These are phyloP conservation scores for Phytophthora meadii DNA, from an alignment of 352 stramenopile genomes.

Conservation along the genomic window DNA sequence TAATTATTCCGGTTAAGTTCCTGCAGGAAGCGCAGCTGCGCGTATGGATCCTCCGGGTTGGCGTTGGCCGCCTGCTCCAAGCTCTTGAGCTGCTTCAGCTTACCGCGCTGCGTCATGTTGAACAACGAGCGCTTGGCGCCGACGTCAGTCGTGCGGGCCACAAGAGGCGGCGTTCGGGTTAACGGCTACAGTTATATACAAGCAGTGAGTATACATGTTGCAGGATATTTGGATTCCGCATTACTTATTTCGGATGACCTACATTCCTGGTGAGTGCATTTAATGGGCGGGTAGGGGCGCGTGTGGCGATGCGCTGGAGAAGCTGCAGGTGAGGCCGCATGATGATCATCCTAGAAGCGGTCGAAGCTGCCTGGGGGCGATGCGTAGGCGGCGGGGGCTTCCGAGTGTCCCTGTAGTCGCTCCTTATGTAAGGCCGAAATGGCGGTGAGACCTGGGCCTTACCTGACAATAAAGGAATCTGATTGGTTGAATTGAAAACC, in stretches of 20 bases:
- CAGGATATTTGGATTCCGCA: too few species aligned
- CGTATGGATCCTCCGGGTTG: constrained; percentile 73
- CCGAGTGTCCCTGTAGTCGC: neutral
- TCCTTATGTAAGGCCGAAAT: neutral
- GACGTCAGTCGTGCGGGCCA: neutral
- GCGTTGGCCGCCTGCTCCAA: constrained; percentile 85
- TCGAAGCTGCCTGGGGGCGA: neutral
- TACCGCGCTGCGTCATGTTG: constrained; percentile 77
- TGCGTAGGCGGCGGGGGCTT: neutral
- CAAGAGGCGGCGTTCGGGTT: neutral
- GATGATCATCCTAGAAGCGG: constrained; percentile 44
- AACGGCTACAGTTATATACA: constrained; percentile 11
- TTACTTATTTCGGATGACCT: constrained; percentile 1
- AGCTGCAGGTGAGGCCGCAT: constrained; percentile 48
- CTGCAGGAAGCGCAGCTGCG: constrained; percentile 85
- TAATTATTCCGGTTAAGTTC: constrained; percentile 90
- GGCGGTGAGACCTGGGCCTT: too few species aligned
- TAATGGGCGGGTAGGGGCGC: neutral
- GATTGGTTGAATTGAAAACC: too few species aligned
- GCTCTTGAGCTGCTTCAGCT: constrained; percentile 85
- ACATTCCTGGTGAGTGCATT: constrained; percentile 12
- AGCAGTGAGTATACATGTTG: too few species aligned
- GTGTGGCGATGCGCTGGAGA: constrained; percentile 39
- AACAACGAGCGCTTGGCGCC: constrained; percentile 73
- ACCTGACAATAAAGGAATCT: too few species aligned